A percentile compares a stretch with the other conserved stretches of the same genome.
These are phyloP conservation scores for Fagopyrum homotropicum DNA, from an alignment of 148 eudicot species.

Conservation along the genomic window DNA sequence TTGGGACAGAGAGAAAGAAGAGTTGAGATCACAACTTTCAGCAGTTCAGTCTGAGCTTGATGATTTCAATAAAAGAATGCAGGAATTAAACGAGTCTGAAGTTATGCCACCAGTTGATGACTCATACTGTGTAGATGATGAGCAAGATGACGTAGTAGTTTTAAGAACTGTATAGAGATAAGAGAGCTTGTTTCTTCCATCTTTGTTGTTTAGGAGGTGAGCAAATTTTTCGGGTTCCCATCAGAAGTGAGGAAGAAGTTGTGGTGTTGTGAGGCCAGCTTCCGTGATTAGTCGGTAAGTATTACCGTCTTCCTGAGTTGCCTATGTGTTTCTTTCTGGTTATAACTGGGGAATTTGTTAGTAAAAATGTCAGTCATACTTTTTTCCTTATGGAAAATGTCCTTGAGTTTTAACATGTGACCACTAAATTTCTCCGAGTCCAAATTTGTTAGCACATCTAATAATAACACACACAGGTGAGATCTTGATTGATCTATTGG, in stretches of 20 bases:
- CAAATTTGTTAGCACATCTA: too few relatives aligned
- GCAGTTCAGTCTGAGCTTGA: conserved; percentile 32
- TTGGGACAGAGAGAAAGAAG: conserved; percentile 34
- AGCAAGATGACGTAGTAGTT: conserved; percentile 8
- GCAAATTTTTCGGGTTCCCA: background rate
- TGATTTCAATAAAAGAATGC: conserved; percentile 29
- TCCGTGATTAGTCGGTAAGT: background rate
- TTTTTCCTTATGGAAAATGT: background rate
- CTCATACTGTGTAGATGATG: background rate
- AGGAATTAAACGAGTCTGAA: conserved; percentile 28
- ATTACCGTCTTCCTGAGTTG: background rate
- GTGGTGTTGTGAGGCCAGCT: background rate
- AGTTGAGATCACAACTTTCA: conserved; percentile 27
- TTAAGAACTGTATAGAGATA: conserved; percentile 7
- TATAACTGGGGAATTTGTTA: background rate
- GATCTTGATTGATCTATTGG: too few relatives aligned
- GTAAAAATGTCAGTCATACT: background rate
- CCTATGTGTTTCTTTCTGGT: background rate
- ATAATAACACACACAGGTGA: too few relatives aligned
- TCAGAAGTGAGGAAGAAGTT: background rate
- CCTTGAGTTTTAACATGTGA: background rate
- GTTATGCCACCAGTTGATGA: conserved; percentile 29
- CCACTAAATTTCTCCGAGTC: too few relatives aligned
- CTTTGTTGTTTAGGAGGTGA: background rate
- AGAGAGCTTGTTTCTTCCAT: background rate